phyloP scores from a whole-genome alignment of 192 early-diverging fungal species.

The Rhizophlyctis rosea region DNA sequence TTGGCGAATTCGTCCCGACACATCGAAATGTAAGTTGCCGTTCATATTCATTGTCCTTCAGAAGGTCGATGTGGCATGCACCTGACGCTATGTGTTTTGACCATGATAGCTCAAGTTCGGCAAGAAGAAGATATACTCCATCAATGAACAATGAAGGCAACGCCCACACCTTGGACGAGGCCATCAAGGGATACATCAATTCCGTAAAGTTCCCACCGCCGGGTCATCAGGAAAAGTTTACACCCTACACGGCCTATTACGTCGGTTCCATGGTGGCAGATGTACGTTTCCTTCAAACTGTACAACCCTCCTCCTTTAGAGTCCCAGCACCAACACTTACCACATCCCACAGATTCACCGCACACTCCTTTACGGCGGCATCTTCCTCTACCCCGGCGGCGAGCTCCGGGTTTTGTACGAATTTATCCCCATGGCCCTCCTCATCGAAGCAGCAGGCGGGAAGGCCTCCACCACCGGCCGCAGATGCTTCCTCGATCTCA shows the following conservation, averaged over 20 bases:
- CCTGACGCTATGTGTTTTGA: too few species aligned
- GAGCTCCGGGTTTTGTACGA: slow-evolving; percentile 97
- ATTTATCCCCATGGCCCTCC: slow-evolving; percentile 96
- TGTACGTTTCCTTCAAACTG: slow-evolving; percentile 45
- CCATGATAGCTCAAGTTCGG: slow-evolving; percentile 47
- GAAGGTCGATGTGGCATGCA: too few species aligned
- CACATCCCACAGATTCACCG: slow-evolving; percentile 58
- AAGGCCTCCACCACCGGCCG: slow-evolving; percentile 84
- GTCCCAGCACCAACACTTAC: too few species aligned
- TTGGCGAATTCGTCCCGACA: slow-evolving; percentile 98
- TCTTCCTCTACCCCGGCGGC: slow-evolving; percentile 86
- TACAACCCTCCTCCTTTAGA: too few species aligned
- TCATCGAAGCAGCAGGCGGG: slow-evolving; percentile 95
- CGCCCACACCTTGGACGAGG: slow-evolving; percentile 82
- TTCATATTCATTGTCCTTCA: not conserved
- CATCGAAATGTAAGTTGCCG: slow-evolving; percentile 75
- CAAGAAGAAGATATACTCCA: slow-evolving; percentile 91
- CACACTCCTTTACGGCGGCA: slow-evolving; percentile 85
- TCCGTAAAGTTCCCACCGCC: slow-evolving; percentile 81
- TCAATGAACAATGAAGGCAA: slow-evolving; percentile 98
- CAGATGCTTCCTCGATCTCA: slow-evolving; percentile 77
- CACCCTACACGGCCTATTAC: slow-evolving; percentile 91
- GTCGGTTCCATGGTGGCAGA: slow-evolving; percentile 99
- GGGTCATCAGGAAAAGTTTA: slow-evolving; percentile 57
- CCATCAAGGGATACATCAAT: slow-evolving; percentile 86